Conservation (phyloP, 129 eudicot genomes). For the Solidago caesia region DNA sequence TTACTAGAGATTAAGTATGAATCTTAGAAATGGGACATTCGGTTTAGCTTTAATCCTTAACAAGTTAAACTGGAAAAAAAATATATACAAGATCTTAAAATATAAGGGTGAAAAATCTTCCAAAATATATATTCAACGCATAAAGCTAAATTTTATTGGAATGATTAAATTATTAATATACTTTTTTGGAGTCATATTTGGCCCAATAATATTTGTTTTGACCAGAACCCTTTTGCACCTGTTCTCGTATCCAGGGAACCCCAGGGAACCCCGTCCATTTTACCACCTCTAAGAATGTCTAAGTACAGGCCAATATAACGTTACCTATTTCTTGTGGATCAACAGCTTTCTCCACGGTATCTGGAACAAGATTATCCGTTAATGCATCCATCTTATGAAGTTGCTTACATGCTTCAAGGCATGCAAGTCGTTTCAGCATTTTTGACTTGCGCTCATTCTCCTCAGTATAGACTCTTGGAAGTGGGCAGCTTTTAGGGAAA, state of each 20-base stretch:
- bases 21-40: not conserved
- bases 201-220: not conserved
- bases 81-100: not conserved
- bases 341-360: constrained; percentile 55
- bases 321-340: constrained; percentile 50
- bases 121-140: not conserved
- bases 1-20: not conserved
- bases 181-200: no score
- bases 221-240: not conserved
- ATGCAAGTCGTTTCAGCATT: constrained; percentile 66
- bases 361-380: constrained; percentile 84
- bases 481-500: constrained; percentile 76
- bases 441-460: constrained; percentile 47
- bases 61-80: not conserved
- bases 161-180: no score
- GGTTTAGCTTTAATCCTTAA: not conserved
- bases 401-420: constrained; percentile 79
- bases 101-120: not conserved
- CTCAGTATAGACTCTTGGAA: constrained; percentile 41
- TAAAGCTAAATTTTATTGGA: not conserved
- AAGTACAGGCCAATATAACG: not conserved
- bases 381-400: constrained; percentile 71
- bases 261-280: not conserved
- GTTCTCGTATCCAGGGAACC: not conserved
- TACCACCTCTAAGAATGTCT: not conserved